Conservation (phyloP, 352 stramenopile species). For the Phytophthora boehmeriae region DNA sequence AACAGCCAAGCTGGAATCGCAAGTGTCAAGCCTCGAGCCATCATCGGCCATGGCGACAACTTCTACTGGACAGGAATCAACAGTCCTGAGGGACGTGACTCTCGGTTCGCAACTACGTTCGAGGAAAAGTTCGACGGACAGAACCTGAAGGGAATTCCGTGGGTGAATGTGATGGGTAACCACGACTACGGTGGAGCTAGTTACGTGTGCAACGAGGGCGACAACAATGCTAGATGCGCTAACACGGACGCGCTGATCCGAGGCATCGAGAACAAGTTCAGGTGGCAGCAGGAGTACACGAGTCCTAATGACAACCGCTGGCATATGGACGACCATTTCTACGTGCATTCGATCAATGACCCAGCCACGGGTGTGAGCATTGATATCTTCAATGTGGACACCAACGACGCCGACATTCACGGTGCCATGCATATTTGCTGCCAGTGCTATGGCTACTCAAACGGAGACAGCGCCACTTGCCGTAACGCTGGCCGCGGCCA, state of each 20-base stretch:
- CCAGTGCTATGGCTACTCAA: slow-evolving; percentile 53
- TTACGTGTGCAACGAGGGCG: too few species aligned
- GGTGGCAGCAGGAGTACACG: too few species aligned
- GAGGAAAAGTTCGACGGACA: slow-evolving; percentile 58
- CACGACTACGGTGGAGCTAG: slow-evolving; percentile 80
- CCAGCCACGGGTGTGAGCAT: slow-evolving; percentile 45
- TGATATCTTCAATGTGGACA: slow-evolving; percentile 72
- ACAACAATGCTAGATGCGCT: too few species aligned
- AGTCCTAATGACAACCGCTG: slow-evolving; percentile 63
- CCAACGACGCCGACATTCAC: slow-evolving; percentile 58
- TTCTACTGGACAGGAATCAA: slow-evolving; percentile 77
- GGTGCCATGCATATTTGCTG: slow-evolving; percentile 59
- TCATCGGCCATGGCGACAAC: slow-evolving; percentile 74
- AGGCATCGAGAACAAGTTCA: too few species aligned
- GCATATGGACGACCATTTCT: slow-evolving; percentile 64
- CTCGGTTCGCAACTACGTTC: slow-evolving; percentile 64
- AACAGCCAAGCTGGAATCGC: slow-evolving; percentile 47
- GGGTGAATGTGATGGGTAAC: slow-evolving; percentile 71
- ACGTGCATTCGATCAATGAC: slow-evolving; percentile 53
- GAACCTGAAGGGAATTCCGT: slow-evolving; percentile 53
- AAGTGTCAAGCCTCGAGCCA: slow-evolving; percentile 50
- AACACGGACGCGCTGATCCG: too few species aligned
- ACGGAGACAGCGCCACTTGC: slow-evolving; percentile 20
- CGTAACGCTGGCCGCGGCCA: too few species aligned
- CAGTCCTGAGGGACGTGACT: slow-evolving; percentile 41